These are phyloP conservation scores for Solanum appendiculatum DNA, from an alignment of 257 asterid genomes.

Conservation along the genomic window DNA sequence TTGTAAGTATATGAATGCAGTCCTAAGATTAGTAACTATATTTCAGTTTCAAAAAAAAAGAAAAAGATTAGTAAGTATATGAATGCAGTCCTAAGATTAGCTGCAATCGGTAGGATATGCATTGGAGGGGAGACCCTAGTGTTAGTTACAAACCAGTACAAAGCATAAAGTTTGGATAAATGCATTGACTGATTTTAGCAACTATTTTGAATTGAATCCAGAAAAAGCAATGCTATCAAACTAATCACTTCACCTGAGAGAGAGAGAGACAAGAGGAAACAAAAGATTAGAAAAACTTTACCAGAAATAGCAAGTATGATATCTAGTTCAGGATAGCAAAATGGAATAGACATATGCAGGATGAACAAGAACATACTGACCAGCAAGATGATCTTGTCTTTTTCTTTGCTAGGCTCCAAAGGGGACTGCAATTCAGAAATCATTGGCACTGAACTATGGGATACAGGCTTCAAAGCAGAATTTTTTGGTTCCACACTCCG, in stretches of 20 bases:
- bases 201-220: neutral
- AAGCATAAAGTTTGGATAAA: neutral
- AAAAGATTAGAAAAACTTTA: neutral
- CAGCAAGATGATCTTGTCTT: constrained; percentile 28
- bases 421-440: constrained; percentile 13
- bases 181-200: neutral
- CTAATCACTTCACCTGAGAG: neutral
- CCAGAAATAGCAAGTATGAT: neutral
- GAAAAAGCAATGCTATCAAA: neutral
- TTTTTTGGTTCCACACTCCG: constrained; percentile 8
- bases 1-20: neutral
- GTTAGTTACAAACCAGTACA: neutral
- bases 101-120: neutral
- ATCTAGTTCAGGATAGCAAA: neutral
- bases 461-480: constrained; percentile 12
- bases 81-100: neutral
- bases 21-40: neutral
- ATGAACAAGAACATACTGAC: constrained; percentile 25
- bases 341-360: neutral
- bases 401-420: constrained; percentile 12
- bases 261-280: neutral
- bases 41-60: no score
- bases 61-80: neutral
- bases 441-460: constrained; percentile 5
- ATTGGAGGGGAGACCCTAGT: neutral